These are phyloP conservation scores for Pichia membranifaciens DNA, from an alignment of 805 yeast genomes.

Conservation along the genomic window DNA sequence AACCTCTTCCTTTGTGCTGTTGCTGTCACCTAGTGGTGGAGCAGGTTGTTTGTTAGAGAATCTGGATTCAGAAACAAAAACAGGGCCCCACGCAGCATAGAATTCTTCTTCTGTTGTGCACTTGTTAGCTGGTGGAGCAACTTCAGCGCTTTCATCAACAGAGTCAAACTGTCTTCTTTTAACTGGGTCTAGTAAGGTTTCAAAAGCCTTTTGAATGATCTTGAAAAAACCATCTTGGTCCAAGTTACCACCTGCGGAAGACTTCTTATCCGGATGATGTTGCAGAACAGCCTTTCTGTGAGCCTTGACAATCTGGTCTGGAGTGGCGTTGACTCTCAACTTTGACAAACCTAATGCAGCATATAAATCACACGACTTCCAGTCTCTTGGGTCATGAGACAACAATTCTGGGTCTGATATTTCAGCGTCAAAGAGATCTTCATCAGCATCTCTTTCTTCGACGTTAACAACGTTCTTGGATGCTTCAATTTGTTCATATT, in stretches of 20 bases:
- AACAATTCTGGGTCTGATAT: slow-evolving; percentile 66
- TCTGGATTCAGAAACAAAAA: slow-evolving; percentile 84
- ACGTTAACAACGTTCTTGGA: slow-evolving; percentile 71
- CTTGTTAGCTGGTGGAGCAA: slow-evolving; percentile 64
- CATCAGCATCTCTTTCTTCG: slow-evolving; percentile 58
- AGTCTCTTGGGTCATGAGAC: slow-evolving; percentile 91
- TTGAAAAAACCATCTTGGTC: slow-evolving; percentile 97
- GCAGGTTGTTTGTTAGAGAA: slow-evolving; percentile 90
- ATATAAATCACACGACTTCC: slow-evolving; percentile 95
- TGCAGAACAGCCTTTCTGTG: slow-evolving; percentile 94
- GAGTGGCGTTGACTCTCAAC: slow-evolving; percentile 85
- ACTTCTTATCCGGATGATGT: slow-evolving; percentile 98
- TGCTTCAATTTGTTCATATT: slow-evolving; percentile 90
- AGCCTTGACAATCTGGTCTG: slow-evolving; percentile 90
- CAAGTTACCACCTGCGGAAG: slow-evolving; percentile 70
- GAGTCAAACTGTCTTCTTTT: slow-evolving; percentile 95
- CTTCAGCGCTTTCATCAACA: slow-evolving; percentile 85
- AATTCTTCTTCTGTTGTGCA: slow-evolving; percentile 46
- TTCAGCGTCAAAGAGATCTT: slow-evolving; percentile 57
- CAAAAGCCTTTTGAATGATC: slow-evolving; percentile 95
- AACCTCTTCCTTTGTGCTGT: slow-evolving; percentile 71
- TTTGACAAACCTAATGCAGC: slow-evolving; percentile 92
- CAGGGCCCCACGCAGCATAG: slow-evolving; percentile 88
- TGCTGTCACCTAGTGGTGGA: slow-evolving; percentile 67
- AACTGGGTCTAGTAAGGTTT: slow-evolving; percentile 74